These are phyloP conservation scores for Penicillium paneum DNA, from an alignment of 2,329 filamentous ascomycete genomes.

Conservation along the genomic window DNA sequence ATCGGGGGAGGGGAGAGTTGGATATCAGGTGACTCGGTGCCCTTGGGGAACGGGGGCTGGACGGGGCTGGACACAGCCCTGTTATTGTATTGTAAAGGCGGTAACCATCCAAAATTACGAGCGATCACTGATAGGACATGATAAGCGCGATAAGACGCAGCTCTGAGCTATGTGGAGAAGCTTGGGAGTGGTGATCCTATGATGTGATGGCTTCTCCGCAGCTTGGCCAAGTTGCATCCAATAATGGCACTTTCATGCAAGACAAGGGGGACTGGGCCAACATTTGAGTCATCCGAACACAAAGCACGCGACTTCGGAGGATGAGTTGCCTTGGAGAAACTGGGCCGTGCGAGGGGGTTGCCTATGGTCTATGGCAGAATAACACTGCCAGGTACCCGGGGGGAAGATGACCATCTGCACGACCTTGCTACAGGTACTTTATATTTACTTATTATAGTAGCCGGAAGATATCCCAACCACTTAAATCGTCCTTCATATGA, in stretches of 20 bases:
- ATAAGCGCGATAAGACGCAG: slow-evolving; percentile 16
- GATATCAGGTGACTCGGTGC: slow-evolving; percentile 17
- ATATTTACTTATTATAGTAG: neutral
- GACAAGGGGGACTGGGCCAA: neutral
- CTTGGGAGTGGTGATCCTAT: slow-evolving; percentile 6
- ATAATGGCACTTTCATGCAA: slow-evolving; percentile 2
- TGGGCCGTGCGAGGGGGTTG: slow-evolving; percentile 6
- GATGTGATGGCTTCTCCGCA: slow-evolving; percentile 9
- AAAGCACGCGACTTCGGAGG: slow-evolving; percentile 25
- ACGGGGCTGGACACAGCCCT: slow-evolving; percentile 3
- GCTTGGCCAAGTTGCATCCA: slow-evolving; percentile 2
- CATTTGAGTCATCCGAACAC: slow-evolving; percentile 14
- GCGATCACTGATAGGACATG: slow-evolving; percentile 13
- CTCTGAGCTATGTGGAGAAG: slow-evolving; percentile 16
- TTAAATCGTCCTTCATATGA: neutral
- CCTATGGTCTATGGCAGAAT: neutral
- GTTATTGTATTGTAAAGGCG: neutral
- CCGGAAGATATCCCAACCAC: neutral
- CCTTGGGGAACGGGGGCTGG: neutral
- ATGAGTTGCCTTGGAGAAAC: slow-evolving; percentile 18
- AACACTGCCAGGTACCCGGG: slow-evolving; percentile 21
- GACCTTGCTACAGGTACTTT: neutral
- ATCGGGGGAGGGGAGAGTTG: slow-evolving; percentile 5
- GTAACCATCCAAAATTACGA: neutral
- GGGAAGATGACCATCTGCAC: slow-evolving; percentile 1